Conservation (phyloP, 805 yeast species). For the Dipodascopsis uninucleata region DNA sequence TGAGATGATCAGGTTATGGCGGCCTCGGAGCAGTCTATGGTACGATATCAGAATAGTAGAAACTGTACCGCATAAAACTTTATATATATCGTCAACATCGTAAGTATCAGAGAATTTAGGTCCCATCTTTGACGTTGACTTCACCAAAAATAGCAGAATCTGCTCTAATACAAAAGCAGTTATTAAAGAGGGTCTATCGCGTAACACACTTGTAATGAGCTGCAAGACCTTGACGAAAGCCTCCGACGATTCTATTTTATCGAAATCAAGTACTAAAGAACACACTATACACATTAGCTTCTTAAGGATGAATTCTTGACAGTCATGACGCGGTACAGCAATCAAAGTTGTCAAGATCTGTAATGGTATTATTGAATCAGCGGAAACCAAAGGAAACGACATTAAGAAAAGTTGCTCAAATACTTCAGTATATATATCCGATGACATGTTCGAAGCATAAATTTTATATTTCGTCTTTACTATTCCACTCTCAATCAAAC, state of each 20-base stretch:
- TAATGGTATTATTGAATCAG: too few relatives aligned
- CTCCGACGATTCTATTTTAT: constrained; percentile 33
- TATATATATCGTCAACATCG: constrained; percentile 37
- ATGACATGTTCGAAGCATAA: too few relatives aligned
- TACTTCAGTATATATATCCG: too few relatives aligned
- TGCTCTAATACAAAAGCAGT: constrained; percentile 65
- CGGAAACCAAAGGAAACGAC: too few relatives aligned
- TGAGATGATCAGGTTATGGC: constrained; percentile 64
- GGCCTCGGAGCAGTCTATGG: constrained; percentile 62
- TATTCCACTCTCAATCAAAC: too few relatives aligned
- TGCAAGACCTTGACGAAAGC: constrained; percentile 29
- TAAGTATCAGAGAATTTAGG: constrained; percentile 28
- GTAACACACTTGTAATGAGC: constrained; percentile 43
- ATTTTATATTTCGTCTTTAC: too few relatives aligned
- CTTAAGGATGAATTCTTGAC: background rate
- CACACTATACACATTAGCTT: constrained; percentile 8
- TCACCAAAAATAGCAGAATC: constrained; percentile 43
- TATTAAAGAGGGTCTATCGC: constrained; percentile 54
- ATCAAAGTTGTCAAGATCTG: too few relatives aligned
- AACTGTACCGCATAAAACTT: constrained; percentile 45
- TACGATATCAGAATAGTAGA: constrained; percentile 65
- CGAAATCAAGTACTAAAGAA: constrained; percentile 12
- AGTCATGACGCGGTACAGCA: too few relatives aligned
- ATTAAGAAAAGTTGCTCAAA: too few relatives aligned
- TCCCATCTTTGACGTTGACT: constrained; percentile 28